Base-by-base conservation (phyloP, 176 grass and related monocot species). In the Juncus inflexus region DNA sequence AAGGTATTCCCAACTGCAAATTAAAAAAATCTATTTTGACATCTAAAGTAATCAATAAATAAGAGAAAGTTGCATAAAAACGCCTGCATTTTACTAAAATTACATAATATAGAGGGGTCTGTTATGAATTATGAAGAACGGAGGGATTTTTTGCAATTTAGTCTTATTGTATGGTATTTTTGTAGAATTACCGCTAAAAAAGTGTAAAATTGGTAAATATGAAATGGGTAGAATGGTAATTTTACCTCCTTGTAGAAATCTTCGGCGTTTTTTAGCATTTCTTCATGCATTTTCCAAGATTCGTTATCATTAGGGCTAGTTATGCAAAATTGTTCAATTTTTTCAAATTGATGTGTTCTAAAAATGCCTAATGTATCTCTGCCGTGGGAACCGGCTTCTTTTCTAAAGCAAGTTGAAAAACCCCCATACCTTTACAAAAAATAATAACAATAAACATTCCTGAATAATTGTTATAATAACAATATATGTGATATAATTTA, bases 381-480 rank as follows among this genome's bases (percentile, higher is more conserved):
- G 15, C 87, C 92, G 64, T 97, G 92, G 56, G 92, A 91, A 65
- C 92, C 92, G 63, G 65, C 92, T 60, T 97, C 92, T 80, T 91
- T 97, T 40, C 92, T 80, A 74, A 97, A 97, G 72, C 92, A 97
- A 13, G 92, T 97, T 36, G 92, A 97, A 67, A 86, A 97, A 6
- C 92, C 92, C 69, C 87, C 82, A 66, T 91, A 84, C 85, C 92
- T 97, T 65, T n/a, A 12, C 40, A 38, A 47, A 63, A 55, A 4
- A 76, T 12, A 41, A 64, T 41, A 41, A 65, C 3, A 45, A 7
- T 45, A n/a, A n/a, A n/a, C n/a, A n/a, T n/a, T n/a, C n/a, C n/a
- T 45, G 42, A 45, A 45, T 4, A 45, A n/a, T n/a, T n/a, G n/a
- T n/a, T 45, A n/a, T n/a, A n/a, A n/a, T n/a, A n/a, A n/a, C n/a